Percentiles rank a stretch among this genome's conserved stretches.
Conservation (phyloP, 306 rosid species). For the Cucurbita maxima region DNA sequence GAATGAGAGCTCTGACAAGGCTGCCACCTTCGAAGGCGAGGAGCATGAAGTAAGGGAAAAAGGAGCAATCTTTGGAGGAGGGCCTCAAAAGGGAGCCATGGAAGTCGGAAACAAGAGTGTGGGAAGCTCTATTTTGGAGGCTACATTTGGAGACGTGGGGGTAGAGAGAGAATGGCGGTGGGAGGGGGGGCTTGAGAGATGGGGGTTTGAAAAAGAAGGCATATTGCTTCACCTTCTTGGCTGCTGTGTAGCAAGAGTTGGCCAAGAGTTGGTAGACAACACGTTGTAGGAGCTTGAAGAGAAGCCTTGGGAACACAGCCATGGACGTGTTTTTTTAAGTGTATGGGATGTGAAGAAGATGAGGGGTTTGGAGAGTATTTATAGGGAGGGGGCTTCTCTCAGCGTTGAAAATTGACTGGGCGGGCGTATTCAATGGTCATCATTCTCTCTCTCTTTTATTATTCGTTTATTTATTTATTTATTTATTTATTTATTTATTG, state of each 20-base stretch:
- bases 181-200: constrained; percentile 18
- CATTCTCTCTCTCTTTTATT: no score
- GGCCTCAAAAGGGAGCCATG: constrained; percentile 32
- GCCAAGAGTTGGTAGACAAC: constrained; percentile 48
- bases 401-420: constrained; percentile 21
- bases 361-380: constrained; percentile 23
- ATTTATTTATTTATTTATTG: no score
- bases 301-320: constrained; percentile 34
- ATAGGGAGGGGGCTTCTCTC: constrained; percentile 24
- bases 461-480: no score
- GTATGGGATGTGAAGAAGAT: constrained; percentile 10
- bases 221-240: constrained; percentile 51
- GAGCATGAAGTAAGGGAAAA: constrained; percentile 84
- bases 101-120: constrained; percentile 46
- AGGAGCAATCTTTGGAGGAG: constrained; percentile 18
- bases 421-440: no score
- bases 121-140: constrained; percentile 29
- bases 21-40: constrained; percentile 85
- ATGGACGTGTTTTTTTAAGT: background rate
- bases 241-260: constrained; percentile 48
- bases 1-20: constrained; percentile 45
- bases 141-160: constrained; percentile 38
- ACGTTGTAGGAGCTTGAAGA: constrained; percentile 39
- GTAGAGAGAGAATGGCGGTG: constrained; percentile 14
- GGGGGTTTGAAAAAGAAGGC: constrained; percentile 17